Base-by-base conservation (phyloP, 2,329 filamentous ascomycete genomes). In the Xylariaceae sp. region DNA sequence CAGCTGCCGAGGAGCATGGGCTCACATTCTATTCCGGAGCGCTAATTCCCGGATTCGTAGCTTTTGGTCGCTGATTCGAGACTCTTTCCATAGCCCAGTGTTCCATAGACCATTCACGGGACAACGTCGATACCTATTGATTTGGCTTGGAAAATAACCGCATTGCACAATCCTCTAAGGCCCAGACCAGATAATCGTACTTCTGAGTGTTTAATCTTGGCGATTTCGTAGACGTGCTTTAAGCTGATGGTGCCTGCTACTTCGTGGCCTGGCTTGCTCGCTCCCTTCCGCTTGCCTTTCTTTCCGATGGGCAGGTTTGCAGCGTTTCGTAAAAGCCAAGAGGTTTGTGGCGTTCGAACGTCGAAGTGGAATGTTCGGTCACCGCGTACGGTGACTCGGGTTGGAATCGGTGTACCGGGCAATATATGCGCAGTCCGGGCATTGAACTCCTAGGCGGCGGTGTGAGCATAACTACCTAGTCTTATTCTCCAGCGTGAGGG, bases 151-250 rank as follows among this genome's bases (percentile, higher is more conserved):
- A 77, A 85, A 62, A 92, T 89, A 57, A 92, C 77, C 52, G 84
- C 83, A 72, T 80, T 85, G 74, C 87, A 90, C 31, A 92, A 67
- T 1, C 86, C 85, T 69, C 90, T 78, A 51, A 91, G 72, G 47
- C 81, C 79, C 64, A 89, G 69, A 1, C 87, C 88, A 2, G 87
- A 89, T 59, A 92, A 72, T 55, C 89, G 80, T 58, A 85, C 74
- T 73, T 94, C 89, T 51, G 80, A 76, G 63, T 89, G 87, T 80
- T 99, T 99, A 68, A 99, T 95, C 79, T 89, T 91, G 62, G 94
- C 94, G 72, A 99, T 97, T 76, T 97, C 92, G 74, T 91, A 97
- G 27, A 99, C 78, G 74, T 99, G 94, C 78, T 99, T 99, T 67
- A 99, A 75, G 66, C 87, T 94, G 53, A 99, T 80, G 3, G 83